phyloP scores from a whole-genome alignment of 2,329 filamentous ascomycete species.

The Aspergillus sergii region DNA sequence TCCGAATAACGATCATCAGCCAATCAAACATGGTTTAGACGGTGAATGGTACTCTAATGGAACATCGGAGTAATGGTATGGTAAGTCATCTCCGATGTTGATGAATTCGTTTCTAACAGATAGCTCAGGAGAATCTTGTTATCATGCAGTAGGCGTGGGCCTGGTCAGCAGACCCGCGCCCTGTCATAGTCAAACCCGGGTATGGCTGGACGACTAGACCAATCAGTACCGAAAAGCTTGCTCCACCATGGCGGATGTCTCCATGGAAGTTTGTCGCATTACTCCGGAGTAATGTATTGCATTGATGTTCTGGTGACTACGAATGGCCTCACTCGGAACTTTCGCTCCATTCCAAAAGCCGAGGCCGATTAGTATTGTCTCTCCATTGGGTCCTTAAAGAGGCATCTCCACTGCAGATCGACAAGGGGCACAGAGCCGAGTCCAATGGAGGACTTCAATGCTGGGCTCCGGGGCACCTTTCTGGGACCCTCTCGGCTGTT shows the following conservation, averaged over 20 bases:
- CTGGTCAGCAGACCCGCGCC: neutral
- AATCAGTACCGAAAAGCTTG: neutral
- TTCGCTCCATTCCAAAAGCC: constrained; percentile 1
- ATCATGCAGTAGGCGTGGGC: neutral
- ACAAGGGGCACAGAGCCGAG: neutral
- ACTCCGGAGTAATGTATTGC: neutral
- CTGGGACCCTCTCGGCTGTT: neutral
- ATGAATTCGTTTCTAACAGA: neutral
- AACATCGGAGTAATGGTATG: neutral
- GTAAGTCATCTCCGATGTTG: neutral
- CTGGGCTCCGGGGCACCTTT: neutral
- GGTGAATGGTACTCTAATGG: neutral
- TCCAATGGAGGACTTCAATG: neutral
- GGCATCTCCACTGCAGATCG: constrained; percentile 4
- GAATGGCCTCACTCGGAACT: neutral
- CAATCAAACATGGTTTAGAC: neutral
- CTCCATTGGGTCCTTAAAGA: neutral
- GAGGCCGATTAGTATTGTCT: neutral
- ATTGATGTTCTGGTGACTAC: neutral
- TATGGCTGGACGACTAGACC: neutral
- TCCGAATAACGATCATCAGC: neutral
- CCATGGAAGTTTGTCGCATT: neutral
- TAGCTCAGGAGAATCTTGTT: neutral
- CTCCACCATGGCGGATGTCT: neutral
- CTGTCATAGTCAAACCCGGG: neutral